phyloP scores from a whole-genome alignment of 352 stramenopile species.

The Globisporangium yorkense region DNA sequence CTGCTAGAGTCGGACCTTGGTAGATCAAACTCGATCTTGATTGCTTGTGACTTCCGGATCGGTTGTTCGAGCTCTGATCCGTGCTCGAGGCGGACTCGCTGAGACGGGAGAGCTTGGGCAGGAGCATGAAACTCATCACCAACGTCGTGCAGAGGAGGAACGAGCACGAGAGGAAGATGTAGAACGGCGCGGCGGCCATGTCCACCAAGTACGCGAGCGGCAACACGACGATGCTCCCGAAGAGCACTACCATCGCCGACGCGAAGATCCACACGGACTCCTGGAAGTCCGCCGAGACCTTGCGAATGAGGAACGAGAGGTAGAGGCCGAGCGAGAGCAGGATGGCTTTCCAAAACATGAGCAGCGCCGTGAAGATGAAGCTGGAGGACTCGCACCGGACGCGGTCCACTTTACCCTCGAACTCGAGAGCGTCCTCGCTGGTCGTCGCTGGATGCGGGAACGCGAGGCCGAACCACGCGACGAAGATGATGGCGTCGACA shows the following conservation, averaged over 20 bases:
- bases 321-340: constrained; percentile 15
- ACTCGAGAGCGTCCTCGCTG: background rate
- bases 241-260: constrained; percentile 17
- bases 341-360: constrained; percentile 42
- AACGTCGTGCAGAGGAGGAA: constrained; percentile 11
- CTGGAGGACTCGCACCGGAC: constrained; percentile 3
- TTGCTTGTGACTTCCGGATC: too few relatives aligned
- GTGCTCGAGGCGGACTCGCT: background rate
- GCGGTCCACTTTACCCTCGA: background rate
- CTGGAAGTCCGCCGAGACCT: constrained; percentile 41
- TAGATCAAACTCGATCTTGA: too few relatives aligned
- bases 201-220: constrained; percentile 21
- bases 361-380: constrained; percentile 27
- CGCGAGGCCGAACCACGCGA: constrained; percentile 1
- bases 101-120: constrained; percentile 9
- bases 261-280: constrained; percentile 30
- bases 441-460: background rate
- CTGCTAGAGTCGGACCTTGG: too few relatives aligned
- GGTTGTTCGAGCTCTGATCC: background rate
- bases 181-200: constrained; percentile 13
- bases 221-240: constrained; percentile 16
- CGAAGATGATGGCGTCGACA: constrained; percentile 2
- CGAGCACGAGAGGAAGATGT: constrained; percentile 8
- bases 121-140: constrained; percentile 17
- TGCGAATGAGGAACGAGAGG: constrained; percentile 21